These are phyloP conservation scores for Scolecobasidium constrictum DNA, from an alignment of 2,329 filamentous ascomycete genomes.

Conservation along the genomic window DNA sequence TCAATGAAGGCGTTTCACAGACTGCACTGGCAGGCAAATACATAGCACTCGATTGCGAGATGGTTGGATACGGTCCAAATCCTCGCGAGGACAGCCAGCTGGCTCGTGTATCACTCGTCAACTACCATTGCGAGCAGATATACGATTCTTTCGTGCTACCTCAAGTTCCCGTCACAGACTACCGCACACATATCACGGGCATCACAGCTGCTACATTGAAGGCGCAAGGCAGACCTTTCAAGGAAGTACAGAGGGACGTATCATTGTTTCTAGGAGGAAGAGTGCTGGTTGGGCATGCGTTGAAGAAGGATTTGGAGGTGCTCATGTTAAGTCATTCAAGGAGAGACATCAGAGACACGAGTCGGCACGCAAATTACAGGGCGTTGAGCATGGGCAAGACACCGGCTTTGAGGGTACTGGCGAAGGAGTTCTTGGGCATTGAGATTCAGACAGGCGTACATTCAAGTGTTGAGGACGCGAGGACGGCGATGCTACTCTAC, in stretches of 20 bases:
- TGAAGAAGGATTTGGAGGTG: constrained; percentile 66
- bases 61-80: constrained; percentile 72
- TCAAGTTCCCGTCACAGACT: constrained; percentile 71
- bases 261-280: constrained; percentile 56
- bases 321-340: constrained; percentile 70
- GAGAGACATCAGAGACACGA: constrained; percentile 74
- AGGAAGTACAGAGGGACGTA: constrained; percentile 65
- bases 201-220: constrained; percentile 63
- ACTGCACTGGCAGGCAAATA: constrained; percentile 74
- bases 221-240: constrained; percentile 45
- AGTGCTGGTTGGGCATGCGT: constrained; percentile 73
- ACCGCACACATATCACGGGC: constrained; percentile 78
- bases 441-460: constrained; percentile 51
- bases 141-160: constrained; percentile 90
- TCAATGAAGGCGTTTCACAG: constrained; percentile 31
- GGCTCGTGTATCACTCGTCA: constrained; percentile 80
- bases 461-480: constrained; percentile 63
- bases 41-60: constrained; percentile 90
- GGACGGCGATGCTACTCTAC: constrained; percentile 84
- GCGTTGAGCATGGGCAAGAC: constrained; percentile 58
- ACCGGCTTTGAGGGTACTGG: constrained; percentile 53
- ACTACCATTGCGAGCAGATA: constrained; percentile 84
- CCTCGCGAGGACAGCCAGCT: constrained; percentile 61
- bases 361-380: constrained; percentile 63
- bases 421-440: constrained; percentile 45